Conservation (phyloP, 2,329 filamentous ascomycete genomes). For the Apiospora hydei region DNA sequence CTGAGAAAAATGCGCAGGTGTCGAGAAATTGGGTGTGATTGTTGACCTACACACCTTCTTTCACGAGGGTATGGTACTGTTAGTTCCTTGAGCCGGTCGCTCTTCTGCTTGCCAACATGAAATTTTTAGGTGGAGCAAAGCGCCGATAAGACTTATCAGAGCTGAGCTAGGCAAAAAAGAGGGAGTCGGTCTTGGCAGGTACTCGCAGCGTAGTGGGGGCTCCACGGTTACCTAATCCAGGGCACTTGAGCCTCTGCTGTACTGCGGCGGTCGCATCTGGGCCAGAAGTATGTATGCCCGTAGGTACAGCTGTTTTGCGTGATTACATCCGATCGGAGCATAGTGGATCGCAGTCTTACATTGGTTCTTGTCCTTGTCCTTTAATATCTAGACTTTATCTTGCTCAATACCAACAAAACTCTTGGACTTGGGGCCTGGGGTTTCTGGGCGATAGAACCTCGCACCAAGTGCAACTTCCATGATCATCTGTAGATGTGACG, state of each 20-base stretch:
- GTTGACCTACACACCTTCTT: slow-evolving; percentile 8
- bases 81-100: neutral
- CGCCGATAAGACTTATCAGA: slow-evolving; percentile 17
- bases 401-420: neutral
- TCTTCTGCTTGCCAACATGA: slow-evolving; percentile 22
- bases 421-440: neutral
- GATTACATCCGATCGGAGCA: neutral
- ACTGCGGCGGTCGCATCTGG: neutral
- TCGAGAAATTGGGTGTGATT: slow-evolving; percentile 10
- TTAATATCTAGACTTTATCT: neutral
- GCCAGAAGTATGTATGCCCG: neutral
- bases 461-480: neutral
- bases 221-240: slow-evolving; percentile 6
- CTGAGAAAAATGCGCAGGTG: slow-evolving; percentile 4
- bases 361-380: neutral
- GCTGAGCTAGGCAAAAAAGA: slow-evolving; percentile 10
- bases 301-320: neutral
- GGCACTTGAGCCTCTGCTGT: neutral
- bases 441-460: neutral
- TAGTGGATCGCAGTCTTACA: neutral
- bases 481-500: slow-evolving; percentile 6
- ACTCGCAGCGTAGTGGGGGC: neutral
- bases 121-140: slow-evolving; percentile 28
- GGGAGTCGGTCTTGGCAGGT: slow-evolving; percentile 11
- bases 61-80: neutral